Percentiles rank a stretch among this genome's conserved stretches.
Conservation (phyloP, 2,329 filamentous ascomycete species). For the Pestalotiopsis sp. region DNA sequence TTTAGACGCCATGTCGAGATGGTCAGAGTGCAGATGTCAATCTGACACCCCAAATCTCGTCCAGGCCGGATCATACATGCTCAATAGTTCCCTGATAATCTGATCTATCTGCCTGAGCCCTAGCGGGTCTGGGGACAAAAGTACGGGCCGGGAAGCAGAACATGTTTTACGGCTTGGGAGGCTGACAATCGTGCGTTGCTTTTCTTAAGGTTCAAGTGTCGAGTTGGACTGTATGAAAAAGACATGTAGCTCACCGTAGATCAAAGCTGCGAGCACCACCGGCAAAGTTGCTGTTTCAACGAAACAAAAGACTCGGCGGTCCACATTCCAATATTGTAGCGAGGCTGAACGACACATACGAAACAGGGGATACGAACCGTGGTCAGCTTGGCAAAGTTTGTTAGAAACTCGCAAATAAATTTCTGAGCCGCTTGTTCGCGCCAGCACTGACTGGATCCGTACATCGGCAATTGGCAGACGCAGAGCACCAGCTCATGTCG, state of each 20-base stretch:
- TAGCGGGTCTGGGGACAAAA: neutral
- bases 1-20: no score
- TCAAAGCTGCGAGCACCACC: neutral
- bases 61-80: neutral
- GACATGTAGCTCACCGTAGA: neutral
- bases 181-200: neutral
- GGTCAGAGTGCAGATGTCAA: no score
- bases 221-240: neutral
- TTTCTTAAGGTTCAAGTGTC: neutral
- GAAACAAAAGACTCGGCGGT: neutral
- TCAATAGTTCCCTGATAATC: neutral
- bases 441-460: neutral
- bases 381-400: neutral
- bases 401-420: neutral
- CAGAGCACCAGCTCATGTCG: neutral
- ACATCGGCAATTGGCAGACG: neutral
- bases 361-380: neutral
- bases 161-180: neutral
- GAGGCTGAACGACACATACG: neutral
- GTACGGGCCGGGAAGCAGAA: neutral
- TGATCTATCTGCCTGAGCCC: neutral
- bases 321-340: slow-evolving; percentile 10
- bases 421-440: neutral
- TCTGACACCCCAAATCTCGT: neutral
- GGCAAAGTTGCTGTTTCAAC: neutral